Percentiles rank a stretch among this genome's conserved stretches.
phyloP scores from a whole-genome alignment of 768 basidiomycete species.

The Pleurotus tuber-regium region DNA sequence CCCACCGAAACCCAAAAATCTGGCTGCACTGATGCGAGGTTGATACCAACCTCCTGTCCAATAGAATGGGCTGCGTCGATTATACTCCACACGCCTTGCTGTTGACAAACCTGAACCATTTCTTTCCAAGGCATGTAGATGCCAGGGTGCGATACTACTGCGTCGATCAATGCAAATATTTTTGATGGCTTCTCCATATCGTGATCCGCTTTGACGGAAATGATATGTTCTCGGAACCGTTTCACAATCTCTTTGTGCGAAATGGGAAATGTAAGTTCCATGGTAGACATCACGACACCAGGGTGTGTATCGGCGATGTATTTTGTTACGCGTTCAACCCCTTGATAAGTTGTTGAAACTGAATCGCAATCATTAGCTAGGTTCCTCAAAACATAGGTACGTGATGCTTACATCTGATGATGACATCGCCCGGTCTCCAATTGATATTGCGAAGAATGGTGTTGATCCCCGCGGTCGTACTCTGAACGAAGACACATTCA shows the following conservation, averaged over 20 bases:
- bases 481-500: conserved; percentile 60
- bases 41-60: conserved; percentile 64
- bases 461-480: conserved; percentile 64
- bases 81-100: conserved; percentile 59
- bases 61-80: conserved; percentile 80
- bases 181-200: conserved; percentile 6
- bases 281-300: conserved; percentile 34
- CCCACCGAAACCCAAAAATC: conserved; percentile 78
- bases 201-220: conserved; percentile 11
- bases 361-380: not conserved
- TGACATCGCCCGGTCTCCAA: conserved; percentile 65
- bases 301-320: conserved; percentile 51
- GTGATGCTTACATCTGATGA: conserved; percentile 53
- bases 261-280: conserved; percentile 6
- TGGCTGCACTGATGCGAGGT: conserved; percentile 50
- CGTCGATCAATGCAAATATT: conserved; percentile 64
- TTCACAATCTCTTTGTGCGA: conserved; percentile 47
- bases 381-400: conserved; percentile 6
- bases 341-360: conserved; percentile 1
- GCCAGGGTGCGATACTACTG: conserved; percentile 59
- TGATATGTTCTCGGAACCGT: conserved; percentile 37
- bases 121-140: conserved; percentile 68
- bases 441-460: conserved; percentile 66
- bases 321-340: not conserved
- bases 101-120: conserved; percentile 60